Percentiles rank a stretch among this genome's conserved stretches.
phyloP scores from a whole-genome alignment of 768 basidiomycete species.

The Serendipita sp. region DNA sequence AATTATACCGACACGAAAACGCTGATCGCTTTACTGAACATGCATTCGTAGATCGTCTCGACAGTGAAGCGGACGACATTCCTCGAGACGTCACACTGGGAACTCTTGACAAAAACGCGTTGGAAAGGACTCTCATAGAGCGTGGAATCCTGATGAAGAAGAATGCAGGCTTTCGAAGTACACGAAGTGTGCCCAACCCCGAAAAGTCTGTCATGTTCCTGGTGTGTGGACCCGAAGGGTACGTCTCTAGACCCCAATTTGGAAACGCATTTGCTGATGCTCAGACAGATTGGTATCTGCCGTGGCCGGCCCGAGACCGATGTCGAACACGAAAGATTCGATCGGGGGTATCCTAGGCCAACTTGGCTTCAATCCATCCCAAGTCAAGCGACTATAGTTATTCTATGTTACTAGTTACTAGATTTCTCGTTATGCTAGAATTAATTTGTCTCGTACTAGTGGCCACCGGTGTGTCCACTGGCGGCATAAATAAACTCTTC shows the following conservation, averaged over 20 bases:
- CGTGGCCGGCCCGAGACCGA: conserved; percentile 48
- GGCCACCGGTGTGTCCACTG: no score
- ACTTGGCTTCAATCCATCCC: conserved; percentile 12
- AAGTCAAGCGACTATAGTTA: conserved; percentile 13
- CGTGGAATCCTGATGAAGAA: conserved; percentile 19
- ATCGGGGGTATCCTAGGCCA: conserved; percentile 52
- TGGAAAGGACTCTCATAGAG: conserved; percentile 29
- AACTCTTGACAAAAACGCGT: conserved; percentile 35
- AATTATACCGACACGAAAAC: conserved; percentile 30
- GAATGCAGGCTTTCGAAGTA: conserved; percentile 17
- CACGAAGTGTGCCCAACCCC: conserved; percentile 9
- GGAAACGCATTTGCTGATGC: conserved; percentile 9
- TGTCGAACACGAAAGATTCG: not conserved
- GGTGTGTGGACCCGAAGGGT: conserved; percentile 78
- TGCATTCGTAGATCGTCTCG: conserved; percentile 44
- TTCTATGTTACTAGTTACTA: not conserved
- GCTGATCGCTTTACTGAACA: conserved; percentile 41
- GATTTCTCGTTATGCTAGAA: no score
- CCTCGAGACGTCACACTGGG: conserved; percentile 27
- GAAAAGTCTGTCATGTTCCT: conserved; percentile 44
- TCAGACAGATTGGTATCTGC: conserved; percentile 51
- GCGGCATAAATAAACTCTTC: not conserved
- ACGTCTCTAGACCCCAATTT: conserved; percentile 18
- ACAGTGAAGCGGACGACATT: conserved; percentile 12
- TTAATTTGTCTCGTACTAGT: no score